Evolutionary conservation across 345 rosid species (phyloP).

Genomic region (Limnanthes douglasii): DNA sequence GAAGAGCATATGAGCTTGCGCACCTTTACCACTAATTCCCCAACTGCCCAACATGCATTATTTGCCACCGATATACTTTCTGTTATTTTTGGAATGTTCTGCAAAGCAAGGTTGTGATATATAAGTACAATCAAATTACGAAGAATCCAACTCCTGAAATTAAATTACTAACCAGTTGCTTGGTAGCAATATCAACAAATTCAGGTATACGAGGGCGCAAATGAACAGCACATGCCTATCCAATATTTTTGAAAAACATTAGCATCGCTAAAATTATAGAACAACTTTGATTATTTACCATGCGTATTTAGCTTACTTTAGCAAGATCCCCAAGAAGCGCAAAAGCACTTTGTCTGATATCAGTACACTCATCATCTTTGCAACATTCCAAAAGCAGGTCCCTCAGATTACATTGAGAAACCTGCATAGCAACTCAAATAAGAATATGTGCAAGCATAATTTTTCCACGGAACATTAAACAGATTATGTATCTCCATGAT

Average conservation of each 20-base stretch:
- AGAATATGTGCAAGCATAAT: conserved; percentile 1
- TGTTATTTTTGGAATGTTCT: conserved; percentile 45
- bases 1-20: not conserved
- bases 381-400: conserved; percentile 87
- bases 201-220: conserved; percentile 51
- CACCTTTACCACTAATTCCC: conserved; percentile 94
- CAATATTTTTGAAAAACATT: conserved; percentile 6
- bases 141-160: conserved; percentile 7
- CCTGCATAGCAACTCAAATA: conserved; percentile 23
- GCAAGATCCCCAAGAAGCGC: conserved; percentile 79
- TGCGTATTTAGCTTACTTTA: conserved; percentile 25
- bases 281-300: not conserved
- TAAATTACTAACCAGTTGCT: conserved; percentile 55
- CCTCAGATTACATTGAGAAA: conserved; percentile 58
- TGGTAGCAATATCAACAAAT: conserved; percentile 53
- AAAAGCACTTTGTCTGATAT: conserved; percentile 85
- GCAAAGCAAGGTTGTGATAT: no score
- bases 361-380: conserved; percentile 60
- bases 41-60: conserved; percentile 99
- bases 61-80: conserved; percentile 83
- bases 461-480: not conserved
- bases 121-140: conserved; percentile 10
- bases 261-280: conserved; percentile 1
- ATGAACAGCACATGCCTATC: conserved; percentile 50
- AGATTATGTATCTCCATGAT: not conserved